Evolutionary conservation across 805 yeast genomes (phyloP), one percentile per base, ranked within the genome.

Genomic region (Candida nonsorbophila): DNA sequence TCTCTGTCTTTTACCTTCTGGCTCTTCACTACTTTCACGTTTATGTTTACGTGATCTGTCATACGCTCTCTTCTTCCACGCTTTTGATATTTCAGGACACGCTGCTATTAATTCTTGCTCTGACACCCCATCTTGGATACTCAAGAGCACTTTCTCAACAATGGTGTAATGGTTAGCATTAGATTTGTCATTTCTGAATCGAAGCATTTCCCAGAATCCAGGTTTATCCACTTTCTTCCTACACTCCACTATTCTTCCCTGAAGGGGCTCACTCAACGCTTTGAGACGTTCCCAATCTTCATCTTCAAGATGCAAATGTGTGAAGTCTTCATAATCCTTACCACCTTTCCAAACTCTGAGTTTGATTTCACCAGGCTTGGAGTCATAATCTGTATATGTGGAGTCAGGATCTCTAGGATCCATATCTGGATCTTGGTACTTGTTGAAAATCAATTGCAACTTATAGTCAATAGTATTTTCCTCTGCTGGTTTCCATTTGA

Each of bases 401-500:
- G 83, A 72, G 36, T 74, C 78, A 1, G 83, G 79, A 50, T 79
- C 81, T 37, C 76, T 74, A 23, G 75, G 74, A 24, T 76, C 77
- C 45, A 80, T 59, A 32, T 78, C 84, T 5, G 72, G 72, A 49
- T 83, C 90, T 25, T 69, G 69, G 42, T 42, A 77, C 6, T 55
- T 42, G 11, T 77, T 74, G 44, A 84, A 84, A 20, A 69, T 69
- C 34, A 86, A 54, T 19, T 68, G 67, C 36, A 92, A 55, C 49
- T 79, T 79, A 57, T 85, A 92, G 56, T 92, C 99, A 24, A 94
- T 75, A 0, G 97, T 82, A 45, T 92, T 94, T 54, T 90, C 98
- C 38, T 84, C 84, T 8, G 94, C 85, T 2, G 98, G 97, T 49
- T 92, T 92, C 99, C 99, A 92, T 57, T 94, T 92, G 32, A 92